These are phyloP conservation scores for Aspergillus bombycis DNA, from an alignment of 2,329 filamentous ascomycete species.

Conservation along the genomic window DNA sequence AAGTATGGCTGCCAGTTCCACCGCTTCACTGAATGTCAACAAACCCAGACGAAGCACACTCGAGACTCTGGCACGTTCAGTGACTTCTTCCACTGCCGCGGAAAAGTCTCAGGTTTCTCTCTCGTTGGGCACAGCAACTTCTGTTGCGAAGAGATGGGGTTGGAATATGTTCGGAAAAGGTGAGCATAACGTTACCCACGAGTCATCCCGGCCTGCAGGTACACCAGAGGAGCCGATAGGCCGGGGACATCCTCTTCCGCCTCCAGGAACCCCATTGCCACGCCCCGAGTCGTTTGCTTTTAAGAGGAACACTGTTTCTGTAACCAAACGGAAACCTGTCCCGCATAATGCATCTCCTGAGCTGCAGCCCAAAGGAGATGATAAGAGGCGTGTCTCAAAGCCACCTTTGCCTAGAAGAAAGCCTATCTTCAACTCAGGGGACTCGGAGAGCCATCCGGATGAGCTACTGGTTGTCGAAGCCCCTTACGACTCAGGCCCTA, in stretches of 20 bases:
- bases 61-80: conserved; percentile 32
- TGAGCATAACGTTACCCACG: conserved; percentile 45
- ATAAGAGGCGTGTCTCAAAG: conserved; percentile 42
- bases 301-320: conserved; percentile 59
- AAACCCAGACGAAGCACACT: conserved; percentile 34
- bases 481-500: conserved; percentile 62
- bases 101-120: conserved; percentile 45
- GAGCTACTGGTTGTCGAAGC: conserved; percentile 68
- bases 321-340: conserved; percentile 68
- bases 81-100: conserved; percentile 30
- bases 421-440: conserved; percentile 34
- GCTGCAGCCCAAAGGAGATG: conserved; percentile 31
- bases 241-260: conserved; percentile 77
- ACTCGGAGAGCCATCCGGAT: conserved; percentile 42
- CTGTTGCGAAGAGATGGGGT: conserved; percentile 64
- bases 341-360: conserved; percentile 47
- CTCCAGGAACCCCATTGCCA: conserved; percentile 77
- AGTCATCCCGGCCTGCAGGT: conserved; percentile 41
- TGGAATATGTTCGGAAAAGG: conserved; percentile 53
- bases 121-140: conserved; percentile 55
- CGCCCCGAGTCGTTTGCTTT: conserved; percentile 62
- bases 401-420: conserved; percentile 56
- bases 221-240: conserved; percentile 74
- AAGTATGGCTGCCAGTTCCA: conserved; percentile 28
- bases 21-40: conserved; percentile 31